These are phyloP conservation scores for Chaetomidium leptoderma DNA, from an alignment of 495 filamentous ascomycete genomes.

Conservation along the genomic window DNA sequence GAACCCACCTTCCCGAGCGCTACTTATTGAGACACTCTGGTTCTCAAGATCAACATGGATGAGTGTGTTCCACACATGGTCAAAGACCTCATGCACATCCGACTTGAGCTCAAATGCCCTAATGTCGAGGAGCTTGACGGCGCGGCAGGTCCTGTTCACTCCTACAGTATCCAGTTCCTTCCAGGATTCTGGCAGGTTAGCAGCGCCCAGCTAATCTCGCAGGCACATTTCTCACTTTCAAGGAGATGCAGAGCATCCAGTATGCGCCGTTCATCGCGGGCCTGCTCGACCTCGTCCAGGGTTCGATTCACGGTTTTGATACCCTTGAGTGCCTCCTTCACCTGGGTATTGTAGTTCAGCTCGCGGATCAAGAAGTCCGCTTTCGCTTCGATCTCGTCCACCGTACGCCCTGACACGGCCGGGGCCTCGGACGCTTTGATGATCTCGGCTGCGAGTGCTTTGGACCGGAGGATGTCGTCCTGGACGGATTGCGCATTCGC, in stretches of 20 bases:
- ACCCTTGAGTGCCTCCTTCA: slow-evolving; percentile 57
- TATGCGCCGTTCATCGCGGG: slow-evolving; percentile 44
- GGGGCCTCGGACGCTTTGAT: slow-evolving; percentile 65
- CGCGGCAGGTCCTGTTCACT: slow-evolving; percentile 44
- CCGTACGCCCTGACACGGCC: slow-evolving; percentile 52
- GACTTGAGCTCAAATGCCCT: slow-evolving; percentile 51
- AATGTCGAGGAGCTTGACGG: slow-evolving; percentile 46
- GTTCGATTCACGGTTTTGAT: slow-evolving; percentile 51
- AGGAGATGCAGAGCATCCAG: slow-evolving; percentile 49
- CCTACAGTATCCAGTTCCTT: slow-evolving; percentile 41
- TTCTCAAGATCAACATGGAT: slow-evolving; percentile 51
- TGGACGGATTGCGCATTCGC: slow-evolving; percentile 76
- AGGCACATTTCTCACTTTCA: slow-evolving; percentile 37
- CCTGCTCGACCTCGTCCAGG: slow-evolving; percentile 50
- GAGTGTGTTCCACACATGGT: slow-evolving; percentile 53
- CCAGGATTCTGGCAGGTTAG: slow-evolving; percentile 41
- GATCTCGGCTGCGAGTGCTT: slow-evolving; percentile 68
- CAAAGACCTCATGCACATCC: slow-evolving; percentile 56
- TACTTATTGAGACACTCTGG: slow-evolving; percentile 46
- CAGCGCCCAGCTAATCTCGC: not conserved
- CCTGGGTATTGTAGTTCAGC: slow-evolving; percentile 66
- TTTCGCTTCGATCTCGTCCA: slow-evolving; percentile 65
- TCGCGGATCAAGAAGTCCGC: slow-evolving; percentile 68
- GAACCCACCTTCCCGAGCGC: slow-evolving; percentile 39
- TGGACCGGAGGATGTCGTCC: slow-evolving; percentile 70